Percentiles rank a stretch among this genome's conserved stretches.
phyloP scores from a whole-genome alignment of 2,329 filamentous ascomycete genomes.

The Metarhizium anisopliae region DNA sequence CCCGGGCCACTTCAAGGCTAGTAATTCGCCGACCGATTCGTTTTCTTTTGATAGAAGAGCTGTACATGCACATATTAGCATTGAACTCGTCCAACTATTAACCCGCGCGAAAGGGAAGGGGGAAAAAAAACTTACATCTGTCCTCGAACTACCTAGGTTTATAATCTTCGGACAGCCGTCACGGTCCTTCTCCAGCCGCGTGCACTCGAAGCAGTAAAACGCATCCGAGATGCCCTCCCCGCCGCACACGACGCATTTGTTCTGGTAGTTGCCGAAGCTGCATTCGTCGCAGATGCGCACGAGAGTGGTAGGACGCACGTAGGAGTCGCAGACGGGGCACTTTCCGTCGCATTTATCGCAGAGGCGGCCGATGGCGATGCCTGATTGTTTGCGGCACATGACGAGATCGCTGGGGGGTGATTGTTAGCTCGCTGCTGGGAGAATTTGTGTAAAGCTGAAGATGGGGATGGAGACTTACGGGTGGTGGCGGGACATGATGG shows the following conservation, averaged over 20 bases:
- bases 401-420: slow-evolving; percentile 66
- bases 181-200: slow-evolving; percentile 88
- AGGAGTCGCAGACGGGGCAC: slow-evolving; percentile 97
- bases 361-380: slow-evolving; percentile 95
- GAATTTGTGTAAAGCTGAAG: background rate
- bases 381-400: slow-evolving; percentile 98
- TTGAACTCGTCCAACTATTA: background rate
- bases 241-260: slow-evolving; percentile 98
- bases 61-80: slow-evolving; percentile 14
- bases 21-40: slow-evolving; percentile 49
- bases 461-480: slow-evolving; percentile 49
- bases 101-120: background rate
- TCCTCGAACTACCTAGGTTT: slow-evolving; percentile 89
- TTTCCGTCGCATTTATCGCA: slow-evolving; percentile 99
- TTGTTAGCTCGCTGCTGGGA: slow-evolving; percentile 15
- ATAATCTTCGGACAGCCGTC: slow-evolving; percentile 99
- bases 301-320: slow-evolving; percentile 94
- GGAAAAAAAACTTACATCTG: slow-evolving; percentile 56
- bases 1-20: slow-evolving; percentile 41
- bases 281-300: slow-evolving; percentile 99
- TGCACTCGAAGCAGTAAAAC: slow-evolving; percentile 99
- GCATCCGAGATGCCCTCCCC: slow-evolving; percentile 97
- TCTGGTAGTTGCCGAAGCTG: slow-evolving; percentile 99
- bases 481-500: slow-evolving; percentile 82
- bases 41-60: slow-evolving; percentile 60